Base-by-base conservation (phyloP, 1,139 yeast genomes). In the Suhomyces atakaporum region DNA sequence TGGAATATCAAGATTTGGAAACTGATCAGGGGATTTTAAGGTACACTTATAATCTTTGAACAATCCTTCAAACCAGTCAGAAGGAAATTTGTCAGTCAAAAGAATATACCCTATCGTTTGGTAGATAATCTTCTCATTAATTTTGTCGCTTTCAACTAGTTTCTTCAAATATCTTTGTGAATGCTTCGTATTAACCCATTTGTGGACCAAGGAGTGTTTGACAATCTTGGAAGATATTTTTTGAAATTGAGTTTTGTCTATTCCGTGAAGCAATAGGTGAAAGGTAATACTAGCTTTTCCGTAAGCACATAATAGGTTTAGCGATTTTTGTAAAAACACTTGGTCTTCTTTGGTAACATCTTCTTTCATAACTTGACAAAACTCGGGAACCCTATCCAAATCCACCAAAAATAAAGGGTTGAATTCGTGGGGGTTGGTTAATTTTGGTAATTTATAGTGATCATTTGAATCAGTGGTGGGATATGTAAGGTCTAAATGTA, bases 71-170 rank as follows among this genome's bases (percentile, higher is more conserved):
- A 46, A 19, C 48, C 50, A 46, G 3, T 24, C 22, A 2, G 30
- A 15, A 5, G 48, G 45, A 14, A 39, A 40, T 16, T 34, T 25
- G 5, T 36, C 35, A 5, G 39, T 21, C 2, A 36, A n/a, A 5
- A 31, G 37, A 3, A 44, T 20, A 21, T 33, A 38, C 2, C 50
- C 50, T 20, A 42, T 22, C 20, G 38, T 44, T 16, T 42, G 42
- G 25, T 36, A 36, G 10, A 46, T 34, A 6, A 44, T 24, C n/a
- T 35, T 33, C 10, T 32, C 38, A 22, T 25, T 28, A 18, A 31
- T 30, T 15, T 30, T 26, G 7, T 28, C 24, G n/a, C 31, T 27
- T 7, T 22, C 20, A 3, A 35, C 15, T 14, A 26, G 16, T 7
- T 31, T 29, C 15, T 19, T 28, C 7, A 41, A 14, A n/a, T 26